Conservation (phyloP, 164 flowering plant genomes). For the Kalanchoe fedtschenkoi region DNA sequence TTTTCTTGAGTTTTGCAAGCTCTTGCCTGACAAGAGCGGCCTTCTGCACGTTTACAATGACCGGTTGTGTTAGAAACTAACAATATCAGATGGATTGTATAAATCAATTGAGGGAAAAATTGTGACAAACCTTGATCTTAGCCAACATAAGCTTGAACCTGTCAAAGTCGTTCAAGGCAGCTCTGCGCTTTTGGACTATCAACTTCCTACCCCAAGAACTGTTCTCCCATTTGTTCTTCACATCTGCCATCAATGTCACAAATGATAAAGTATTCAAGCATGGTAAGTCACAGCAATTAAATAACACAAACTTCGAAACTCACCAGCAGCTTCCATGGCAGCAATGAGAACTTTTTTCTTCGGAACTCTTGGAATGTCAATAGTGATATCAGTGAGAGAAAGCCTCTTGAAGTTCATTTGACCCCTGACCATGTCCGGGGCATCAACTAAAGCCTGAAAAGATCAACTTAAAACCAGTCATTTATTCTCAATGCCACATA, state of each 20-base stretch:
- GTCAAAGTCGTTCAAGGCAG: conserved; percentile 72
- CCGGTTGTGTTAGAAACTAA: not conserved
- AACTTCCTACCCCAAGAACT: conserved; percentile 87
- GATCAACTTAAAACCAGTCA: not conserved
- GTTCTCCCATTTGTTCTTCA: conserved; percentile 79
- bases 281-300: not conserved
- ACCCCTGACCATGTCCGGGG: conserved; percentile 84
- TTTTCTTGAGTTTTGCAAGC: conserved; percentile 69
- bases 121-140: conserved; percentile 62
- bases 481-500: not conserved
- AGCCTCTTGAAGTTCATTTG: conserved; percentile 95
- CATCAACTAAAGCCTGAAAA: conserved; percentile 75
- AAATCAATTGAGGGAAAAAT: not conserved
- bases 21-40: conserved; percentile 63
- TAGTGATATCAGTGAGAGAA: conserved; percentile 71
- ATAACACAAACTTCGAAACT: not conserved
- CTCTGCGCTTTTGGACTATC: conserved; percentile 80
- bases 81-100: too few relatives aligned
- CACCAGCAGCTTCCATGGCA: conserved; percentile 91
- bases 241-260: conserved; percentile 38
- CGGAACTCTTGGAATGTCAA: conserved; percentile 69
- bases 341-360: conserved; percentile 64
- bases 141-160: conserved; percentile 84
- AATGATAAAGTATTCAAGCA: not conserved
- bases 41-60: conserved; percentile 38